Base-by-base conservation (phyloP, 2,329 filamentous ascomycete genomes). In the Penicillium sp. region DNA sequence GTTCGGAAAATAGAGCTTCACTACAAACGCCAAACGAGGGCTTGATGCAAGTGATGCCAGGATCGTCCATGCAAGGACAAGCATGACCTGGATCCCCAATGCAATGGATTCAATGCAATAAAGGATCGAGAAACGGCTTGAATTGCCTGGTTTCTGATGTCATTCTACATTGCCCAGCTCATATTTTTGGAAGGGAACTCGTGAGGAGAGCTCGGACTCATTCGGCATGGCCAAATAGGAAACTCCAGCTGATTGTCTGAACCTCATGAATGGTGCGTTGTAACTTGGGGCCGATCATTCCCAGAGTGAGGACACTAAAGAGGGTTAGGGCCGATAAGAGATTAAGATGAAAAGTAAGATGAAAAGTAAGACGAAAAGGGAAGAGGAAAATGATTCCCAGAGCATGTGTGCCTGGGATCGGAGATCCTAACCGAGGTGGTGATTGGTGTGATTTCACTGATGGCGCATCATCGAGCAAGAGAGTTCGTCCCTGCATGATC, bases 1-100 rank as follows among this genome's bases (percentile, higher is more conserved):
- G 53, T 58, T 70, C 70, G 69, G 69, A 67, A 70, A 68, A 72
- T 53, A 62, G 62, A 69, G 64, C 57, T 67, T 59, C 59, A 41
- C 43, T 10, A 16, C 37, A 41, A 41, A 63, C 46, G 46, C 43
- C 50, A 56, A 59, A 60, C 55, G 60, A 63, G 59, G 50, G 41
- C n/a, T 52, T 35, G 47, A 58, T 63, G 63, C 63, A 67, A 63
- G 64, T 67, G 62, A 67, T 68, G 49, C 53, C 9, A 56, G 48
- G 58, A 59, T 61, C 56, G 52, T 26, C 53, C 48, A 58, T 61
- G 57, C 63, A 66, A 64, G 62, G 60, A 53, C 9, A 58, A 35
- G 57, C 55, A 63, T 57, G 53, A 46, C 47, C 52, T 51, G 37
- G 31, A 21, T 37, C 35, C 47, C 41, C 52, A 56, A 55, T 48